Base-by-base conservation (phyloP, 1,139 yeast species). In the Yamadazyma atlantica region DNA sequence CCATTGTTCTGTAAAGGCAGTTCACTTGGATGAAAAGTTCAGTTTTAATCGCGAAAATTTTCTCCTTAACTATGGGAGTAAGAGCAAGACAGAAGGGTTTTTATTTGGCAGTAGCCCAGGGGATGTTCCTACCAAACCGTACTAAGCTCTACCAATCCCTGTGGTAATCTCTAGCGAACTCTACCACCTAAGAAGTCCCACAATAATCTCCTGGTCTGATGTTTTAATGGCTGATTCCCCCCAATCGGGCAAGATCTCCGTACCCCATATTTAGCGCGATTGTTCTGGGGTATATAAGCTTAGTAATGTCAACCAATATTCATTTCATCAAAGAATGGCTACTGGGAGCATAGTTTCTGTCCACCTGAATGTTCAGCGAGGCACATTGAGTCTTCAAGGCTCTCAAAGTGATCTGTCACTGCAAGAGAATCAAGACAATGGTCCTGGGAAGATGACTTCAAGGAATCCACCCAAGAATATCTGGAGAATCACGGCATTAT, bases 381-480 rank as follows among this genome's bases (percentile, higher is more conserved):
- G 22, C 8, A 9, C 9, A 6, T 19, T 19, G 22, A 9, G 9
- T 6, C 22, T 23, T 23, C 12, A 23, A 23, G 26, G 12, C 5
- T 23, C 26, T 4, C 11, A 10, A 23, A 10, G 6, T 7, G 12
- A 11, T 23, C 26, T 7, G 12, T 7, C 5, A n/a, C 6, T 23
- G 12, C 26, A 7, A 7, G 12, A 7, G 26, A 19, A 19, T 6
- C 26, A 4, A 11, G 4, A 4, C 11, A 23, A 10, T 4, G 26
- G 12, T 11, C 26, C 11, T 23, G 26, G 26, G 3, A 33, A 40
- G 11, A 53, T 57, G 59, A 47, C 60, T 4, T 35, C 53, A 3
- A 34, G 37, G 4, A 66, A 72, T 42, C 79, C 82, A 0, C 66
- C 72, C n/a, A 60, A 50, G 33, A 76, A 75, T 45, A 42, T 49